Evolutionary conservation across 208 protist genomes (phyloP).

Genomic region (Cochliopodium minus): DNA sequence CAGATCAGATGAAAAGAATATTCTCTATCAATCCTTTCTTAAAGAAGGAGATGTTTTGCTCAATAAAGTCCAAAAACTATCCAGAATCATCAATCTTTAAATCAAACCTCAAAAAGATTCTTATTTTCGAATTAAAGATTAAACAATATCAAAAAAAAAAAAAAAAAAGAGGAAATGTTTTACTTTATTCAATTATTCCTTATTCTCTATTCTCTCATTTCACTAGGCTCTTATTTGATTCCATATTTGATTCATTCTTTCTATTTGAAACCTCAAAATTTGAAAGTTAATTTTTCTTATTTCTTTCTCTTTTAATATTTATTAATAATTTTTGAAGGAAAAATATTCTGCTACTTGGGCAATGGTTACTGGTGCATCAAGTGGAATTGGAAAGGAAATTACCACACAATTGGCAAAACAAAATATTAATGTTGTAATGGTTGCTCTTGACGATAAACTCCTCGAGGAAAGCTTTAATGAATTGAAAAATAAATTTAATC

Average conservation of each 20-base stretch:
- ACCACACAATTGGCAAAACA: not conserved
- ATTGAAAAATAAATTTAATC: not conserved
- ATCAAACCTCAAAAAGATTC: too few relatives aligned
- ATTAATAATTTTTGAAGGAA: too few relatives aligned
- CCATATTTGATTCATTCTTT: too few relatives aligned
- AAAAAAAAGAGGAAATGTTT: too few relatives aligned
- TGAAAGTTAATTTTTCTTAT: too few relatives aligned
- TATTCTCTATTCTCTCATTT: too few relatives aligned
- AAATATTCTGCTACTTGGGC: conserved; percentile 2
- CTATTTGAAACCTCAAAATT: too few relatives aligned
- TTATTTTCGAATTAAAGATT: too few relatives aligned
- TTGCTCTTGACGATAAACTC: not conserved
- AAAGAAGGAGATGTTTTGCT: conserved; percentile 88
- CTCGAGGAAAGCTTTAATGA: not conserved
- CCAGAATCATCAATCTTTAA: conserved; percentile 80
- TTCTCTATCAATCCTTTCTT: conserved; percentile 80
- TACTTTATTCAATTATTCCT: too few relatives aligned
- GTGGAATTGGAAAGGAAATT: not conserved
- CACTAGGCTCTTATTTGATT: too few relatives aligned
- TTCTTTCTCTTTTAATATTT: too few relatives aligned
- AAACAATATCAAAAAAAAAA: too few relatives aligned
- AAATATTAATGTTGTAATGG: conserved; percentile 2
- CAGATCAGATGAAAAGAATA: conserved; percentile 78
- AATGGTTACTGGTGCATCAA: conserved; percentile 6
- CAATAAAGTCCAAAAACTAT: conserved; percentile 93